Evolutionary conservation across 202 grass and related monocot species (phyloP).

Genomic region (Elaeis oleifera): DNA sequence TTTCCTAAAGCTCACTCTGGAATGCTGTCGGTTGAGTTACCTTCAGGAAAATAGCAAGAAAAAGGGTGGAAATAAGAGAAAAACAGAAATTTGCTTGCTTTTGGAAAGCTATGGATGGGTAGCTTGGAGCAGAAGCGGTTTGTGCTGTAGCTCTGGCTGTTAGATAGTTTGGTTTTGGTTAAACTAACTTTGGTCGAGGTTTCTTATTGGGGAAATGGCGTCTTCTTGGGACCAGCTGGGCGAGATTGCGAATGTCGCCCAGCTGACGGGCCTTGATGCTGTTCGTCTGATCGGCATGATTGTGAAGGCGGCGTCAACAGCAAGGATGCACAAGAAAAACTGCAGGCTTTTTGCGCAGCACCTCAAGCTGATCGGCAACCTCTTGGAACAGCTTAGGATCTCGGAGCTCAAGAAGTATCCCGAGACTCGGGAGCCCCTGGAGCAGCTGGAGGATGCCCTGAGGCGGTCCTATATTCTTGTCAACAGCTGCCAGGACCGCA

Average conservation of each 20-base stretch:
- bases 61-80: too few species aligned
- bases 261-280: conserved; percentile 44
- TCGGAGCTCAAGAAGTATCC: conserved; percentile 32
- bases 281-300: conserved; percentile 45
- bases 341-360: conserved; percentile 40
- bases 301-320: conserved; percentile 30
- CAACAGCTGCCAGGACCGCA: conserved; percentile 36
- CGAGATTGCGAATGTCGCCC: conserved; percentile 34
- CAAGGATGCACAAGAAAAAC: conserved; percentile 27
- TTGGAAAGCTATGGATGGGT: too few species aligned
- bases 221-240: conserved; percentile 18
- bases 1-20: too few species aligned
- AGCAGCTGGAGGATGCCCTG: conserved; percentile 53
- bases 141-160: too few species aligned
- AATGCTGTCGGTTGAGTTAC: too few species aligned
- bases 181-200: too few species aligned
- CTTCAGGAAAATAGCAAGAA: too few species aligned
- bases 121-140: too few species aligned
- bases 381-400: conserved; percentile 36
- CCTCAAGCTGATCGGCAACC: conserved; percentile 21
- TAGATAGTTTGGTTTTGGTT: too few species aligned
- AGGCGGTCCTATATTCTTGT: conserved; percentile 40
- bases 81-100: too few species aligned
- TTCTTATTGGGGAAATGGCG: conserved; percentile 28
- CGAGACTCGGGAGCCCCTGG: conserved; percentile 34